Conservation (phyloP, 768 basidiomycete genomes). For the Hemileccinum rubropunctum region DNA sequence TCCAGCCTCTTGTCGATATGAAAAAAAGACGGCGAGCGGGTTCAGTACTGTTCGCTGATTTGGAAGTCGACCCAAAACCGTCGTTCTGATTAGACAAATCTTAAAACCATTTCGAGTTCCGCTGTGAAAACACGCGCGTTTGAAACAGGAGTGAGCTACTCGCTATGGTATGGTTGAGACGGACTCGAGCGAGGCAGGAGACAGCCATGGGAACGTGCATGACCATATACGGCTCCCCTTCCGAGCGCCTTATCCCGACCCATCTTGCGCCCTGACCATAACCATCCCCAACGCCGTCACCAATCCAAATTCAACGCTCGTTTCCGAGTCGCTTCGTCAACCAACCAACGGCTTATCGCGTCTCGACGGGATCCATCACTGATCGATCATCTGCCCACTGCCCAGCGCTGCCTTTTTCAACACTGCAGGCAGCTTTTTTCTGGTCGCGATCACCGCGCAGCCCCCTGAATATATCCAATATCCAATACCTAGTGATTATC, state of each 20-base stretch:
- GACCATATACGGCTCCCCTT: background rate
- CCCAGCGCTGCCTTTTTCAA: background rate
- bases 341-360: too few relatives aligned
- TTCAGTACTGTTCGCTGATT: conserved; percentile 1
- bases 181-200: background rate
- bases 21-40: too few relatives aligned
- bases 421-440: background rate
- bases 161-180: background rate
- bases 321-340: too few relatives aligned
- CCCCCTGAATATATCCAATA: background rate
- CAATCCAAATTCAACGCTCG: too few relatives aligned
- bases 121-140: conserved; percentile 4
- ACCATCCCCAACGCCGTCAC: too few relatives aligned
- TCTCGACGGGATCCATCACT: too few relatives aligned
- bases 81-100: conserved; percentile 24
- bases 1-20: background rate
- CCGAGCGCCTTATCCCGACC: background rate
- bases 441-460: background rate
- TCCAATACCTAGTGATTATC: too few relatives aligned
- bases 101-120: conserved; percentile 9
- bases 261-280: background rate
- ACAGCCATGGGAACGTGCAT: background rate
- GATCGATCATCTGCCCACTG: background rate
- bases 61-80: background rate
- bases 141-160: conserved; percentile 11